Evolutionary conservation across 371 early-diverging fungal species (phyloP), one percentile per base, ranked within the genome.

Genomic region (Dentiscutata heterogama): DNA sequence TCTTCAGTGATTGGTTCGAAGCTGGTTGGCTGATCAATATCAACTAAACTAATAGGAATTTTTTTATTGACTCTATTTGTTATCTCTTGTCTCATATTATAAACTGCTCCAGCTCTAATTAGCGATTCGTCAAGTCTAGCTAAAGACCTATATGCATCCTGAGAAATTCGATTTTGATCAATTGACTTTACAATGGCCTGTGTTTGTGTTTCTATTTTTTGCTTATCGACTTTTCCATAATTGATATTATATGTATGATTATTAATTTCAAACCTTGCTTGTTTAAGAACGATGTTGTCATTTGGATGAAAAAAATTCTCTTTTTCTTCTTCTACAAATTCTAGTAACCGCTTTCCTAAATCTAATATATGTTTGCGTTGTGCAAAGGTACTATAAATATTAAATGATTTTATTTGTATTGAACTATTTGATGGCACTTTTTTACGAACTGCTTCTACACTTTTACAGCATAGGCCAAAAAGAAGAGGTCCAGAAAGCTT

Each of bases 131-230:
- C n/a, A 67, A 67, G 11, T 39, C 20, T n/a, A 18, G 68, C 42
- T 20, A 67, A 20, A 31, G 68, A 67, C 18, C 42, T 31, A 67
- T 67, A 67, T 67, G 68, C 68, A 2, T 67, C 68, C 35, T 18
- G 27, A 7, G 68, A 67, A 42, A 67, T 42, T n/a, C 39, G 6
- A 18, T 16, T n/a, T 16, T n/a, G 10, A 67, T 67, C 68, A 13
- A 67, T 31, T 16, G 42, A 67, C 20, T 67, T 67, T 5, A 67
- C 68, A 31, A 67, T 35, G 6, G n/a, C 42, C 20, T 67, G 39
- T 35, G n/a, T 42, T 42, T n/a, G n/a, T 67, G 6, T 20, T 67
- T 8, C 35, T 20, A 31, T 42, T 39, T 67, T 0, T 18, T 29
- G 18, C 35, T 67, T 6, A 42, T 67, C 68, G 0, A 67, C 3